Evolutionary conservation across 768 basidiomycete genomes (phyloP), one percentile per base, ranked within the genome.

Genomic region (Boletus fagicola): DNA sequence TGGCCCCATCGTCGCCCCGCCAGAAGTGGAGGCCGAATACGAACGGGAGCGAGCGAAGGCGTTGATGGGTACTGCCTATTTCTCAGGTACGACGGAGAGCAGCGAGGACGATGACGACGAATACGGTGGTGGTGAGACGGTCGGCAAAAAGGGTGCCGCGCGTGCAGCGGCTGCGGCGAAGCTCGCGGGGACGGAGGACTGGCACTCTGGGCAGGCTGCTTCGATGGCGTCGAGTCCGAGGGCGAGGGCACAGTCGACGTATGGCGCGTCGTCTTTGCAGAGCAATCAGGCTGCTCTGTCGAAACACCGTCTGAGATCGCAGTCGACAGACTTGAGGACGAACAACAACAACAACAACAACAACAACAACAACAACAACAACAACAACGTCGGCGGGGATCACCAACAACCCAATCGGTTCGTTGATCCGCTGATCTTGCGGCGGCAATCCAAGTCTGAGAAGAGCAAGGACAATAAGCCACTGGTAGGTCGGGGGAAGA

Each of bases 381-480:
- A n/a, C n/a, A n/a, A n/a, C n/a, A n/a, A n/a, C n/a, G n/a, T n/a
- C n/a, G n/a, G n/a, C n/a, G n/a, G n/a, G n/a, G n/a, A n/a, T 3
- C 35, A 36, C n/a, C 39, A 33, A 7, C 61, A 47, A 35, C 42
- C 58, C 0, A 55, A 30, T 52, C 84, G 79, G 70, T 94, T 94
- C 67, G 84, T 93, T 20, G 91, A 94, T 66, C 91, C 92, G 45
- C 74, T 92, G 46, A 72, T 87, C 43, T 65, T 87, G 68, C 79
- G 91, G 65, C 83, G 79, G 62, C 87, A 90, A 73, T 80, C 81
- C 71, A 80, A 65, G 65, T 66, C 77, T 52, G 78, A 77, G 63
- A 71, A 52, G 61, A 35, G 16, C 31, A 78, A 77, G 59, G 74
- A 77, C 39, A 80, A 76, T 11, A 77, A 74, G 63, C 73, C 72